Evolutionary conservation across 305 asterid species (phyloP), one percentile per base, ranked within the genome.

Genomic region (Fraxinus platypoda): DNA sequence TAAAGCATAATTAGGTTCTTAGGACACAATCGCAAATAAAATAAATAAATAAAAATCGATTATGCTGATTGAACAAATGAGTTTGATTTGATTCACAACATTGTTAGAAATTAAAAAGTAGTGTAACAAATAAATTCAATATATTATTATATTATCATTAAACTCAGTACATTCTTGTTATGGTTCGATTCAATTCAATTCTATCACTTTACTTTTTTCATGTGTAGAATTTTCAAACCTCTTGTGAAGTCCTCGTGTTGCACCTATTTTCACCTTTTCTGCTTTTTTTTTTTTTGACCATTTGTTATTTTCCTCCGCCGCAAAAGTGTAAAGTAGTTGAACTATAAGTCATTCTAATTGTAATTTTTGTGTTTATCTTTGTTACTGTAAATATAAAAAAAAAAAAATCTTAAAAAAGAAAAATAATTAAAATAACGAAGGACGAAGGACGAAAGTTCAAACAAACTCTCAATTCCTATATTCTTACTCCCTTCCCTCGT

Each of bases 381-480:
- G 7, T 1, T 13, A 1, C 2, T 15, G 7, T 46, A 13, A 4
- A 43, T 12, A 43, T 71, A 72, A 25, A 75, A 78, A 83, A 78
- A 74, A 80, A 84, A 81, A 43, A 76, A 71, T 57, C 81, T 78
- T 26, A 49, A 38, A 57, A 23, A 13, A 23, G 7, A 62, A 15
- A 49, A 59, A 59, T 21, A 62, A 62, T 23, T 41, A 41, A 41
- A 41, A 11, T 41, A 41, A 41, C 52, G 17, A 41, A 41, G 25
- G 8, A 41, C 52, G 17, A 41, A 41, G 25, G 8, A 46, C 21
- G 62, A 46, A 73, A 71, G 54, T 82, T 74, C 83, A 85, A 86
- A 88, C 78, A 84, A 82, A 66, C 85, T 62, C 41, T 86, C 23
- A 0, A 54, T 54, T 85, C 87, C 84, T 83, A 31, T 74, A 70